Evolutionary conservation across 768 basidiomycete genomes (phyloP), one percentile per base, ranked within the genome.

Genomic region (Podaxis carcinomalis): DNA sequence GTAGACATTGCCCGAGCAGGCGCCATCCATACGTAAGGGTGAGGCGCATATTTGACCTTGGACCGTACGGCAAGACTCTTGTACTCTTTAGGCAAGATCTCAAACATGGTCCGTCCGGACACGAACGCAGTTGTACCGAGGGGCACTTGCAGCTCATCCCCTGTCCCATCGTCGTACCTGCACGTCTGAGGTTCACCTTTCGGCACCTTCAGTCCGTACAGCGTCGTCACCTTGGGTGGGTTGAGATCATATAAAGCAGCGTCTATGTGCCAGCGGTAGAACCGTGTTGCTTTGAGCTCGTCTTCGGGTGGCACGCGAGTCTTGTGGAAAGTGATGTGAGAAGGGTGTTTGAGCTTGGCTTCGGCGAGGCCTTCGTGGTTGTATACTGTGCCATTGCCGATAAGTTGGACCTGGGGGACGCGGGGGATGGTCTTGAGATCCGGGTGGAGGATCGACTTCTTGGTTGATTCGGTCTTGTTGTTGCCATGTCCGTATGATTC

Each of bases 241-340:
- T 82, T 81, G 5, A 88, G 78, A 61, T 88, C 84, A 68, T 90
- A 90, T 25, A 92, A 72, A 1, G 91, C 91, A 0, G 93, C 92
- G 65, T 94, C 93, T 72, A 94, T 93, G 70, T 95, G 91, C 92
- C 92, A 93, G 57, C 92, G 80, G 70, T 92, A 93, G 77, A 89
- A 94, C 27, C 92, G 81, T 19, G 92, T 94, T 13, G 90, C 91
- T 59, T 80, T 78, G 13, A 74, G 83, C 65, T 89, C 87, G 62
- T 94, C 92, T 68, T 89, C 89, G 2, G 78, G 74, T 11, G 86
- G 85, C 25, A 95, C 78, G 25, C 73, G 74, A 23, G 87, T 88
- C 75, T 90, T 92, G 77, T 95, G 93, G 74, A 95, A 95, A 2
- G 87, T 88, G 51, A 78, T 84, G 74, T 95, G 93, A 50, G 84